Evolutionary conservation across 169 alveolate species (phyloP).

Genomic region (Neospora caninum): DNA sequence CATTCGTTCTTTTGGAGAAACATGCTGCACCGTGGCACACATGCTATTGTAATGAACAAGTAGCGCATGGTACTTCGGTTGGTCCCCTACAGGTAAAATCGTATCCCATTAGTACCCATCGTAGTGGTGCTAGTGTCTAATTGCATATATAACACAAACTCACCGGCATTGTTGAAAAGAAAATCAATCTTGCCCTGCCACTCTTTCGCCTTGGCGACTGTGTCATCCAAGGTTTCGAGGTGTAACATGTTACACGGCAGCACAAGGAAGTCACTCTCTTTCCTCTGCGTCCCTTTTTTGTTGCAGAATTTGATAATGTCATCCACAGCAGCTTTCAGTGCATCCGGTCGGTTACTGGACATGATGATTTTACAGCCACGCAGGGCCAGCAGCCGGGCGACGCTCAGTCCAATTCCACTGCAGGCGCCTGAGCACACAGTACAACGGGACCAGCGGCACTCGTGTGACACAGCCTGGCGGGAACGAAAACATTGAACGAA

Average conservation of each 20-base stretch:
- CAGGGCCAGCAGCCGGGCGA: conserved; percentile 5
- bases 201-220: conserved; percentile 1
- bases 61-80: not conserved
- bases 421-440: conserved; percentile 26
- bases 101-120: too few relatives aligned
- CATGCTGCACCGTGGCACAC: too few relatives aligned
- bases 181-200: conserved; percentile 44
- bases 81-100: not conserved
- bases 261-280: conserved; percentile 28
- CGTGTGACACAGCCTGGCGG: not conserved
- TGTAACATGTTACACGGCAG: conserved; percentile 31
- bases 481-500: not conserved
- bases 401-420: conserved; percentile 48
- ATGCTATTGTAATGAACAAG: not conserved
- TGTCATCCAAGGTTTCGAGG: not conserved
- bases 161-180: conserved; percentile 34
- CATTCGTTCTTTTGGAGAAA: too few relatives aligned
- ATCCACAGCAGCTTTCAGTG: conserved; percentile 5
- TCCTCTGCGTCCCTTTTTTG: not conserved
- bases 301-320: conserved; percentile 26
- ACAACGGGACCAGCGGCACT: not conserved
- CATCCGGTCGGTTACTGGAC: conserved; percentile 36
- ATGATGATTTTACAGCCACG: conserved; percentile 34
- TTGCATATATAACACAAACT: not conserved
- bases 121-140: too few relatives aligned